Conservation (phyloP, 345 rosid species). For the Ricinus communis region DNA sequence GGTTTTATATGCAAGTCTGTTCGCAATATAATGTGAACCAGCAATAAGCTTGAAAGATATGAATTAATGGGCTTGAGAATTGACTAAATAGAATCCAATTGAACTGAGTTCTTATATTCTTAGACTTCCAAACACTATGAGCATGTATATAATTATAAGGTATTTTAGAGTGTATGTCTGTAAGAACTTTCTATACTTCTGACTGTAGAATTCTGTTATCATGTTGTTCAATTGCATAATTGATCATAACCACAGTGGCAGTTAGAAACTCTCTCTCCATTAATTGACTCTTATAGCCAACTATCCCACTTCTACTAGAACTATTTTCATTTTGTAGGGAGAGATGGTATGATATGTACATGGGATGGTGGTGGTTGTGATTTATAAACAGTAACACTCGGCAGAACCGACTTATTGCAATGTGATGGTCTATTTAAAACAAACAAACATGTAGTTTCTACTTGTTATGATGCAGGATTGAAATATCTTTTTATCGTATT, state of each 20-base stretch:
- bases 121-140: too few species aligned
- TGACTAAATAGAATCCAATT: too few species aligned
- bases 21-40: not conserved
- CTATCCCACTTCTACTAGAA: not conserved
- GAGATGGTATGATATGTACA: not conserved
- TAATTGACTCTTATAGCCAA: not conserved
- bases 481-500: not conserved
- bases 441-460: not conserved
- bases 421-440: conserved; percentile 7
- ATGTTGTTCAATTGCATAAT: not conserved
- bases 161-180: too few species aligned
- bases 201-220: not conserved
- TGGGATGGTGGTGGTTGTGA: not conserved
- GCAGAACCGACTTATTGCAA: not conserved
- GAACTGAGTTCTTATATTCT: too few species aligned
- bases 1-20: too few species aligned
- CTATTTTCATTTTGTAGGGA: not conserved
- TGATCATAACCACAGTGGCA: not conserved
- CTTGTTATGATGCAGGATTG: not conserved
- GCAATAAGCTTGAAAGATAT: too few species aligned
- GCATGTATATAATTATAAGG: too few species aligned
- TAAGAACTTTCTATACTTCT: not conserved
- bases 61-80: too few species aligned
- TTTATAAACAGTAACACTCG: not conserved
- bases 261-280: not conserved